Evolutionary conservation across 2,329 filamentous ascomycete genomes (phyloP), one percentile per base, ranked within the genome.

Genomic region (Fusarium anguioides): DNA sequence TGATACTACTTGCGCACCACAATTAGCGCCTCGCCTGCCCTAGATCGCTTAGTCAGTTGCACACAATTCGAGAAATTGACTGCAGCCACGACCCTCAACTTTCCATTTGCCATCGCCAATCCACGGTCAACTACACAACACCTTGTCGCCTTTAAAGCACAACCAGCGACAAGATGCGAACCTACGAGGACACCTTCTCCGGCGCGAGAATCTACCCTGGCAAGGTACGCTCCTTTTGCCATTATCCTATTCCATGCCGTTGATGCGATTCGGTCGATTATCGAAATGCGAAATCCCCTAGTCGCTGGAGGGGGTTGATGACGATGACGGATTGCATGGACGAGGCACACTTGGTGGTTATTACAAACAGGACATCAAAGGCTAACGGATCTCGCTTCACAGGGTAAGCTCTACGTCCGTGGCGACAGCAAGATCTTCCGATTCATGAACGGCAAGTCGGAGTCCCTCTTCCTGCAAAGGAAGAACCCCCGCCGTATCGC

Each of bases 371-470:
- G 42, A 60, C 23, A 65, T 57, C 23, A 65, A 66, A 64, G 64
- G 70, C 76, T 79, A 75, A 79, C 72, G 42, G 60, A 26, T 63
- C 65, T 69, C 59, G 50, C 37, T 60, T 69, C 64, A 80, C 81
- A 98, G 96, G 96, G 96, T 88, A 98, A 98, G 89, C 92, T 99
- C 87, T 99, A 95, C 88, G 87, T 99, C 89, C 94, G 96, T 85
- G 94, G 95, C 82, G 96, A 99, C 89, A 97, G 92, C 94, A 99
- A 98, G 89, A 90, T 98, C 89, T 99, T 99, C 92, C 94, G 96
- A 82, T 99, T 99, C 92, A 94, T 97, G 86, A 97, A 97, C 86
- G 94, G 96, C 88, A 99, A 99, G 88, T 95, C 93, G 85, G 96
- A 99, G 87, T 97, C 94, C 75, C 93, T 99, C 76, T 99, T 99